Conservation (phyloP, 345 rosid species). For the Lagerstroemia speciosa region DNA sequence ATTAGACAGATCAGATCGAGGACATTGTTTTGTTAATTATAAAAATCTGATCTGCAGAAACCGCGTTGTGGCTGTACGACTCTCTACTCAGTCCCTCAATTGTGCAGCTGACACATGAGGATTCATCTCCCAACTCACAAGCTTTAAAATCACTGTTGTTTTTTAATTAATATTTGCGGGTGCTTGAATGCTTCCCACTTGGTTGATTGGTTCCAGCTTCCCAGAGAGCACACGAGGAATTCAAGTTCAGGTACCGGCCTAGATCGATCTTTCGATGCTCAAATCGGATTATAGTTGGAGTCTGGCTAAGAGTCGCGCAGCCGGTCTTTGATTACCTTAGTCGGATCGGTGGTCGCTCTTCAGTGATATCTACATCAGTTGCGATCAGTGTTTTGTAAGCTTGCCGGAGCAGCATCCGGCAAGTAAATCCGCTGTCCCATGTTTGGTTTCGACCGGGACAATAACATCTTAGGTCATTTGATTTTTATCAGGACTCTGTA, state of each 20-base stretch:
- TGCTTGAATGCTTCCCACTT: neutral
- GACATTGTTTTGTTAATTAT: neutral
- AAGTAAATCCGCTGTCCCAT: neutral
- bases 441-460: neutral
- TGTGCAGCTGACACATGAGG: neutral
- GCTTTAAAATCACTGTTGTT: neutral
- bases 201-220: neutral
- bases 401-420: neutral
- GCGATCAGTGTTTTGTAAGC: too few species aligned
- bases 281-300: too few species aligned
- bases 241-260: too few species aligned
- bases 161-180: too few species aligned
- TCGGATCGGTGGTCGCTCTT: too few species aligned
- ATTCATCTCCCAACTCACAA: neutral
- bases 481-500: too few species aligned
- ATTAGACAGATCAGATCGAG: neutral
- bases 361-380: too few species aligned
- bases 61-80: slow-evolving; percentile 5
- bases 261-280: too few species aligned
- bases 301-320: too few species aligned
- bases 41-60: slow-evolving; percentile 2
- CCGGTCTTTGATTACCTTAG: too few species aligned
- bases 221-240: neutral
- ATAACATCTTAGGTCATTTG: too few species aligned
- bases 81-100: neutral